Conservation (phyloP, 768 basidiomycete genomes). For the Cystobasidium onofrii region DNA sequence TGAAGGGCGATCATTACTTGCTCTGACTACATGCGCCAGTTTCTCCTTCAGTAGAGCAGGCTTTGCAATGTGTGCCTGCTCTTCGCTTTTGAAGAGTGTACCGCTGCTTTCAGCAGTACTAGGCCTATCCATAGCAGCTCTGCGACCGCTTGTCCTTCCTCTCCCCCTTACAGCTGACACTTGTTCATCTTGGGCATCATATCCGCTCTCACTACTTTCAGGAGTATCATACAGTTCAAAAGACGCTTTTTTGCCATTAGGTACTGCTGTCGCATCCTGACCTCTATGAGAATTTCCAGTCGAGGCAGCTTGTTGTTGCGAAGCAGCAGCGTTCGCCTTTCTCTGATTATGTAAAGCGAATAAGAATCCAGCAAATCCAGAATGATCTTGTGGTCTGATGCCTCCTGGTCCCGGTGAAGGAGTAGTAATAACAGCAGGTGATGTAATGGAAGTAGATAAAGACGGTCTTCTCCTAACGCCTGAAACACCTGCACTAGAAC, state of each 20-base stretch:
- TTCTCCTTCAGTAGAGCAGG: slow-evolving; percentile 21
- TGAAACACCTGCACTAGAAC: neutral
- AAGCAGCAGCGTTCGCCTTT: neutral
- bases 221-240: neutral
- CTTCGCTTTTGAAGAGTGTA: neutral
- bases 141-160: neutral
- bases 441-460: neutral
- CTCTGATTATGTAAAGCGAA: slow-evolving; percentile 26
- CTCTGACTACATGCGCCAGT: neutral
- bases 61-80: neutral
- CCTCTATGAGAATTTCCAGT: no score
- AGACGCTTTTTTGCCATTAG: neutral
- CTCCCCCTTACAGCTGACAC: neutral
- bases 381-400: neutral
- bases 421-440: neutral
- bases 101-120: neutral
- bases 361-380: slow-evolving; percentile 26
- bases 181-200: slow-evolving; percentile 27
- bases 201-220: slow-evolving; percentile 20
- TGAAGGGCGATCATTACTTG: neutral
- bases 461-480: neutral
- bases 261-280: neutral
- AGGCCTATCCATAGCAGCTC: neutral
- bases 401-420: neutral
- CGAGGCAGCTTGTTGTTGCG: neutral